phyloP scores from a whole-genome alignment of 441 rosid genomes.

The Syzygium syzygioides region DNA sequence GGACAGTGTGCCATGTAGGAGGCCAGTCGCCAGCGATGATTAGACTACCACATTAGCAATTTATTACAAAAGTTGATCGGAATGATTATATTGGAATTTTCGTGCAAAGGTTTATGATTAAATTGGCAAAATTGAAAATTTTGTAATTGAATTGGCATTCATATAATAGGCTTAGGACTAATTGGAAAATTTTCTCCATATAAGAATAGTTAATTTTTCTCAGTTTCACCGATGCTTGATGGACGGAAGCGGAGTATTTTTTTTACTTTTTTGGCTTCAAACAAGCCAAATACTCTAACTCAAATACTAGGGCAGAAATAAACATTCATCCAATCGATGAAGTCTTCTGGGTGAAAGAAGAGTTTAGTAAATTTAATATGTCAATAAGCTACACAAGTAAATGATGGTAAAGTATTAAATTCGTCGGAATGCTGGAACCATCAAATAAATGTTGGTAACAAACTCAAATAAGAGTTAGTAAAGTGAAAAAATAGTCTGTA shows the following conservation, averaged over 20 bases:
- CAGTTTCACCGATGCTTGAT: background rate
- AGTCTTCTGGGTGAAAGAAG: background rate
- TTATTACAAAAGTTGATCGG: too few relatives aligned
- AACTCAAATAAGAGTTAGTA: background rate
- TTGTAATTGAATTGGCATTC: background rate
- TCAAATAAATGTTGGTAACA: background rate
- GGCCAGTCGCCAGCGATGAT: too few relatives aligned
- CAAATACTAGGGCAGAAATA: background rate
- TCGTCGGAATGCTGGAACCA: background rate
- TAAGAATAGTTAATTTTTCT: background rate
- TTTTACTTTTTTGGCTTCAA: too few relatives aligned
- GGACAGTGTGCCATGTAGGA: too few relatives aligned
- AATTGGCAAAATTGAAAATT: too few relatives aligned
- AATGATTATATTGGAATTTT: too few relatives aligned
- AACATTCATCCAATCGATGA: background rate
- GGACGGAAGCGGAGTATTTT: background rate
- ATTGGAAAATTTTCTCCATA: background rate
- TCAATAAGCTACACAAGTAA: background rate
- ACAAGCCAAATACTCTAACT: background rate
- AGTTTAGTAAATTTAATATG: background rate
- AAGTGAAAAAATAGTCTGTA: background rate
- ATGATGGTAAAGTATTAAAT: background rate
- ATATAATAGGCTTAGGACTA: background rate
- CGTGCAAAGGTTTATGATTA: too few relatives aligned
- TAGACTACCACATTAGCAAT: too few relatives aligned